phyloP scores from a whole-genome alignment of 1,139 yeast genomes.

The Magnusiomyces ingens region DNA sequence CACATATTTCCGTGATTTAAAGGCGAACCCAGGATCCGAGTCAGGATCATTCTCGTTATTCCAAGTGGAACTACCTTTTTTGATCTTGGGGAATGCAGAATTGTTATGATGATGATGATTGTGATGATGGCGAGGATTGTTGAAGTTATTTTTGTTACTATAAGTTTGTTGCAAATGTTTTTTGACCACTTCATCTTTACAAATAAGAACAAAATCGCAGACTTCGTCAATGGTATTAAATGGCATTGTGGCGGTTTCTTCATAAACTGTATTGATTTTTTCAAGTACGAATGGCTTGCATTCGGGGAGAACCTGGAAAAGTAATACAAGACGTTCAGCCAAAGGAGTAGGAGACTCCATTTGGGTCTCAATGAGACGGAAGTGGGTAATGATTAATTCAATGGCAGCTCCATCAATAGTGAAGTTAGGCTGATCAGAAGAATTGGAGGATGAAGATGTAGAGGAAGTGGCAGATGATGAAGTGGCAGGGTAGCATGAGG shows the following conservation, averaged over 20 bases:
- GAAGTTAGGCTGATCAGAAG: background rate
- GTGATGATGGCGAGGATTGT: no score
- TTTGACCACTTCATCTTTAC: slow-evolving; percentile 14
- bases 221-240: slow-evolving; percentile 15
- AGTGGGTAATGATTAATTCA: slow-evolving; percentile 10
- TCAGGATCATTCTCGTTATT: no score
- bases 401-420: slow-evolving; percentile 8
- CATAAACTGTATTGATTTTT: slow-evolving; percentile 4
- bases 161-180: background rate
- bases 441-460: background rate
- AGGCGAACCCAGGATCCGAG: no score
- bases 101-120: no score
- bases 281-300: slow-evolving; percentile 11
- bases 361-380: slow-evolving; percentile 17
- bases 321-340: slow-evolving; percentile 18
- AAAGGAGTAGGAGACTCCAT: slow-evolving; percentile 19
- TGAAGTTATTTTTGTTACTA: background rate
- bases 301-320: slow-evolving; percentile 17
- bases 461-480: background rate
- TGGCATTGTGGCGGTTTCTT: background rate
- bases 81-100: no score
- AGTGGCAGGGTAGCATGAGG: background rate
- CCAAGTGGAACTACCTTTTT: no score
- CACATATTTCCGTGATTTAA: no score
- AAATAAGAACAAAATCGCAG: slow-evolving; percentile 14